Base-by-base conservation (phyloP, 2,329 filamentous ascomycete genomes). In the Fusarium scirpi region DNA sequence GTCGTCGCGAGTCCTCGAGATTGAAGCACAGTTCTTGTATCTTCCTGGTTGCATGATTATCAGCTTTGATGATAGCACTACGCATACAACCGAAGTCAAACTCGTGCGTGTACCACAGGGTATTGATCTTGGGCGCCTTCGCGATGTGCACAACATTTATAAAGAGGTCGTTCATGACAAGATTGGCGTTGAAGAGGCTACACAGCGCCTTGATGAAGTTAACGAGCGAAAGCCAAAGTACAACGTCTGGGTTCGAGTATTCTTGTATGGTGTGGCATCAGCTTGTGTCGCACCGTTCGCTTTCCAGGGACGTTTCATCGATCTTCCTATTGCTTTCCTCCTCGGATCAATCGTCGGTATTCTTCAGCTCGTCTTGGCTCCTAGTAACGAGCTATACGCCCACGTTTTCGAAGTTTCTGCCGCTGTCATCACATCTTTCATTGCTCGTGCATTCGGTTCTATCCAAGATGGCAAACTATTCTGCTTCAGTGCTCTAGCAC, bases 41-140 rank as follows among this genome's bases (percentile, higher is more conserved):
- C 89, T 97, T 30, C 94, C 94, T 0, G 93, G 93, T 0, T 97
- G 93, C 76, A 98, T 98, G 94, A 92, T 98, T 60, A 92, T 97
- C 76, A 95, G 93, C 7, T 97, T 98, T 76, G 94, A 92, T 75
- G 92, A 95, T 67, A 84, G 81, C 69, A 80, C 81, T 1, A 93
- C 91, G 0, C 91, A 94, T 75, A 94, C 92, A 0, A 91, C 91
- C n/a, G 91, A 94, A 76, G 91, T 94, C 67, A 92, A 93, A 80
- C 85, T 94, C 32, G 89, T 94, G 9, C 87, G 90, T 6, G 86
- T 89, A 0, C 81, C 82, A 0, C 91, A 93, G 74, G 91, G 91
- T 3, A 85, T 94, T 12, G 89, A 94, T 76, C 84, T 94, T 1
- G 92, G 91, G 29, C 91, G 91, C 74, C 85, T 94, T 15, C 86